phyloP scores from a whole-genome alignment of 2,329 filamentous ascomycete species.

The Cyphellophora europaea region DNA sequence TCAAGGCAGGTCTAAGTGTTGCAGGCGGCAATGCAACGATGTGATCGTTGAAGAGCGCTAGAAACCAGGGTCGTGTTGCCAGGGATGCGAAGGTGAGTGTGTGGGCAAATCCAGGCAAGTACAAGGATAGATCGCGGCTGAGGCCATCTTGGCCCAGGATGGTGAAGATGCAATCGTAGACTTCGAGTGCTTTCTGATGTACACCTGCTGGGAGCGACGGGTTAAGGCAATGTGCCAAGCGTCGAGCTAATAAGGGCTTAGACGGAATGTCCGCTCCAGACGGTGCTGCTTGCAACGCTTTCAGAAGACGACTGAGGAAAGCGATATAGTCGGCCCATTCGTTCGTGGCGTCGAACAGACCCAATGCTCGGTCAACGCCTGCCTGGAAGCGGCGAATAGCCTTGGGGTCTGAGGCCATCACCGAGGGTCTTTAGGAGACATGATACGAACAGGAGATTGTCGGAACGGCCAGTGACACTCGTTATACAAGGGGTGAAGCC shows the following conservation, averaged over 20 bases:
- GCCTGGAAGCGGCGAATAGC: slow-evolving; percentile 80
- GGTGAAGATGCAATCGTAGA: slow-evolving; percentile 82
- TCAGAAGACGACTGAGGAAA: slow-evolving; percentile 81
- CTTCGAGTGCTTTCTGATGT: slow-evolving; percentile 92
- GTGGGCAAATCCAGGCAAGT: slow-evolving; percentile 79
- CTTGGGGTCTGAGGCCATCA: slow-evolving; percentile 45
- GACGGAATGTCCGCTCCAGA: slow-evolving; percentile 69
- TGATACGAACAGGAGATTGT: too few species aligned
- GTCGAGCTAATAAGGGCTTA: slow-evolving; percentile 75
- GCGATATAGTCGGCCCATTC: slow-evolving; percentile 99
- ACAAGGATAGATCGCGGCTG: slow-evolving; percentile 72
- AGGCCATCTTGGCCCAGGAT: slow-evolving; percentile 66
- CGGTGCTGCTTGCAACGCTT: slow-evolving; percentile 77
- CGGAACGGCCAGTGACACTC: too few species aligned
- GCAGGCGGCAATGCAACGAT: slow-evolving; percentile 62
- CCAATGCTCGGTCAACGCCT: slow-evolving; percentile 75
- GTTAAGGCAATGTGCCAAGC: slow-evolving; percentile 89
- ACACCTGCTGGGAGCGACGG: slow-evolving; percentile 89
- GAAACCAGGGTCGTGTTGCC: slow-evolving; percentile 75
- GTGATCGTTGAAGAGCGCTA: slow-evolving; percentile 73
- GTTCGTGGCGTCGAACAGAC: slow-evolving; percentile 85
- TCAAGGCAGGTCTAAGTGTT: slow-evolving; percentile 75
- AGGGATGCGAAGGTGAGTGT: slow-evolving; percentile 92
- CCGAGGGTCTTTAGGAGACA: too few species aligned
- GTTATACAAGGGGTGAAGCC: too few species aligned